Conservation (phyloP, 1,284 basidiomycete genomes). For the Golubevia pallescens region DNA sequence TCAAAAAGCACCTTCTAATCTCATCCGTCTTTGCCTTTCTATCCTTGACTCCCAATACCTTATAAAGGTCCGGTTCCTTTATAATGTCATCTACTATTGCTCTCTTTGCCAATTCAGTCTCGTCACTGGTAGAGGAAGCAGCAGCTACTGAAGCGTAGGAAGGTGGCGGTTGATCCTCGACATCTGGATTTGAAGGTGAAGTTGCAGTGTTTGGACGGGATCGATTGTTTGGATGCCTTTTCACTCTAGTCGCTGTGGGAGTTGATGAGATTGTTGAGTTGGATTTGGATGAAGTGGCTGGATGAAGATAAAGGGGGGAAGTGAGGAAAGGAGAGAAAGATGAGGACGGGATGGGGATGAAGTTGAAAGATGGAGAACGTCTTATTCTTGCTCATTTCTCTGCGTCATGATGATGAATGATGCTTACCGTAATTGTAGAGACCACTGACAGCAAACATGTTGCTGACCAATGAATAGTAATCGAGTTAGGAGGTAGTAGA, state of each 20-base stretch:
- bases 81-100: constrained; percentile 69
- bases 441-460: no score
- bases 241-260: neutral
- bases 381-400: no score
- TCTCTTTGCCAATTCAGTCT: neutral
- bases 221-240: neutral
- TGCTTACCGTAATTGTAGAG: no score
- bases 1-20: constrained; percentile 77
- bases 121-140: neutral
- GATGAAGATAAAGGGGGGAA: neutral
- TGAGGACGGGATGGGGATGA: no score
- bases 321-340: neutral
- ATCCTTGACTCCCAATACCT: constrained; percentile 74
- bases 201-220: no score
- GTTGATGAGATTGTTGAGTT: neutral
- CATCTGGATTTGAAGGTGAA: neutral
- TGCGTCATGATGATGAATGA: no score
- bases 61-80: constrained; percentile 72
- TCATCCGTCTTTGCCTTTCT: constrained; percentile 71
- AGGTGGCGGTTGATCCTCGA: neutral
- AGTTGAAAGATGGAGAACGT: no score
- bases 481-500: no score
- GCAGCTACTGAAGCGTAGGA: neutral
- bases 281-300: neutral
- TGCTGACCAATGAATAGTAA: no score